Percentiles rank a stretch among this genome's conserved stretches.
phyloP scores from a whole-genome alignment of 495 filamentous ascomycete species.

The Talaromyces nanjingensis region DNA sequence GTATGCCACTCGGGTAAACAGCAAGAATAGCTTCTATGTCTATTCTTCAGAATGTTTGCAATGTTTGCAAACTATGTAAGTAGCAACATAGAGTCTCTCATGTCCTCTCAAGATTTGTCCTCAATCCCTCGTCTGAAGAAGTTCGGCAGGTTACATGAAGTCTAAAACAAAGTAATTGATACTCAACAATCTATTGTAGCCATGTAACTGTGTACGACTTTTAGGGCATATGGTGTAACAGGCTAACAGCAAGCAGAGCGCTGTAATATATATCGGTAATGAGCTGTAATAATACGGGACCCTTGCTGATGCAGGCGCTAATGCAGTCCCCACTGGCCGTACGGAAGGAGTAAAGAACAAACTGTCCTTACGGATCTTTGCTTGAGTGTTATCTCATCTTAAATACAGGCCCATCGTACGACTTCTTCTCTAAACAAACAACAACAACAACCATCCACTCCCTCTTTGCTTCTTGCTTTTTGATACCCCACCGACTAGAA shows the following conservation, averaged over 20 bases:
- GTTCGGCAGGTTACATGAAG: background rate
- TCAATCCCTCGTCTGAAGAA: background rate
- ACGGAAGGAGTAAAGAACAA: slow-evolving; percentile 32
- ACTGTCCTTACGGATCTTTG: slow-evolving; percentile 39
- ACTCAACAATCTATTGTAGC: background rate
- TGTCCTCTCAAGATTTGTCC: background rate
- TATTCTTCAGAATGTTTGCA: background rate
- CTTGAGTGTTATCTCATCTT: slow-evolving; percentile 17
- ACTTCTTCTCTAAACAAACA: background rate
- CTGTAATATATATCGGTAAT: background rate
- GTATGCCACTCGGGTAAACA: background rate
- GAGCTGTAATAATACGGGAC: background rate
- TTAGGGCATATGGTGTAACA: background rate
- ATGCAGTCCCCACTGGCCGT: background rate
- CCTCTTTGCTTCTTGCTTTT: background rate
- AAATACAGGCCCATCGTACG: background rate
- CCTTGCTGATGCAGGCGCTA: background rate
- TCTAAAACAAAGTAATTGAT: background rate
- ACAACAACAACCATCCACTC: background rate
- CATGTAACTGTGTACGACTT: background rate
- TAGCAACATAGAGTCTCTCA: background rate
- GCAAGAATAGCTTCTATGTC: background rate
- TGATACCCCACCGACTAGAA: background rate
- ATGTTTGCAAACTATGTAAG: background rate
- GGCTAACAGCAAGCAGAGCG: background rate